phyloP scores from a whole-genome alignment of 1,284 basidiomycete species.

The Ganoderma sinense region DNA sequence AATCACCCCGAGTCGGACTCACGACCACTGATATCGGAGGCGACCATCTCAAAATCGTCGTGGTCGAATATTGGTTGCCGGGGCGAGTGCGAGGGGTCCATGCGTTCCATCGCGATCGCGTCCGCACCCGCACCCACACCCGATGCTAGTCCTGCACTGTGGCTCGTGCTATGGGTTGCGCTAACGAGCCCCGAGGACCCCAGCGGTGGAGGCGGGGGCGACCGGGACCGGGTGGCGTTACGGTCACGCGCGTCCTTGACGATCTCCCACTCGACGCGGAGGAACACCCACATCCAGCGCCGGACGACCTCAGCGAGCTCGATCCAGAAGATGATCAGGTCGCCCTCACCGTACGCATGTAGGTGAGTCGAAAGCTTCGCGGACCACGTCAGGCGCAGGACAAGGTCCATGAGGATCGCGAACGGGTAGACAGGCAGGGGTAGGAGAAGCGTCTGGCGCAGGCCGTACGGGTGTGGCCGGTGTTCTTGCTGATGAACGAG shows the following conservation, averaged over 20 bases:
- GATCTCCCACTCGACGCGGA: conserved; percentile 96
- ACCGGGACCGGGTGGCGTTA: conserved; percentile 30
- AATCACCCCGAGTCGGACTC: conserved; percentile 22
- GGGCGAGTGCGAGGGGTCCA: conserved; percentile 23
- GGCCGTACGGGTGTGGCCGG: conserved; percentile 65
- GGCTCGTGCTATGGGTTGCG: not conserved
- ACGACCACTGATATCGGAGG: conserved; percentile 22
- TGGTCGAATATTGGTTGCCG: conserved; percentile 30
- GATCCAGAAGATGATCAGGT: conserved; percentile 87
- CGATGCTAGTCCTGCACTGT: not conserved
- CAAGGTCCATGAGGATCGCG: conserved; percentile 84
- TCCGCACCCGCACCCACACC: not conserved
- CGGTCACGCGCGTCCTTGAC: conserved; percentile 54
- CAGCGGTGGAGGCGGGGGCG: conserved; percentile 16
- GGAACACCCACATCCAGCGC: conserved; percentile 96
- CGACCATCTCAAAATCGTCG: conserved; percentile 39
- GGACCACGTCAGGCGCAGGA: conserved; percentile 95
- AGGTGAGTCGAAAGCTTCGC: conserved; percentile 92
- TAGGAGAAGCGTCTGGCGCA: conserved; percentile 77
- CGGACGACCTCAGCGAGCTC: conserved; percentile 91
- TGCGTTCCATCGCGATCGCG: conserved; percentile 20
- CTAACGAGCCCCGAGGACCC: conserved; percentile 4
- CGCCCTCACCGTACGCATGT: conserved; percentile 84
- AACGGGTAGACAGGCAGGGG: conserved; percentile 89
- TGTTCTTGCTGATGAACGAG: conserved; percentile 29